phyloP scores from a whole-genome alignment of 495 filamentous ascomycete genomes.

The Talaromyces nanjingensis region DNA sequence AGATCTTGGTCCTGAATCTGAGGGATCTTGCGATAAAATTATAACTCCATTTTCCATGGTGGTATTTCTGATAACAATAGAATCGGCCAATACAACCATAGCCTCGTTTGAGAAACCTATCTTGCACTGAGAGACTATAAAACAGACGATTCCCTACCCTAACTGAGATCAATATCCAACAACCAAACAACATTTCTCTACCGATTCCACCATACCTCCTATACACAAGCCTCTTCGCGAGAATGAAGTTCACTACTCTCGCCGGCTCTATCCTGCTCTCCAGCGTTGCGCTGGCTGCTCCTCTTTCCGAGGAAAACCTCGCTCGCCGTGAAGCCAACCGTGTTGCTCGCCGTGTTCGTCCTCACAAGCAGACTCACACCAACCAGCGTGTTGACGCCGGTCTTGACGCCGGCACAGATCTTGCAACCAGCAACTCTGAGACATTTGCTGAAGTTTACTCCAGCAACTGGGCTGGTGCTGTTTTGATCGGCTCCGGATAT shows the following conservation, averaged over 20 bases:
- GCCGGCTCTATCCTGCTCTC: not conserved
- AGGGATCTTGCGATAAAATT: not conserved
- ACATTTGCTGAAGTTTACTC: conserved; percentile 26
- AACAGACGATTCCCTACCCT: not conserved
- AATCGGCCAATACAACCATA: not conserved
- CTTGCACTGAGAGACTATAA: not conserved
- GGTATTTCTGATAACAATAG: not conserved
- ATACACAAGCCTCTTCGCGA: not conserved
- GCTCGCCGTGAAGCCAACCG: conserved; percentile 1
- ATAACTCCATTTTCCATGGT: too few relatives aligned
- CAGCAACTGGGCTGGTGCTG: conserved; percentile 55
- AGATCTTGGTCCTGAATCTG: not conserved
- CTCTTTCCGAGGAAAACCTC: conserved; percentile 5
- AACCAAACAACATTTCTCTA: not conserved
- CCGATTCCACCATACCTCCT: not conserved
- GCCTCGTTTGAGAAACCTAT: not conserved
- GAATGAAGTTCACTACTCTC: not conserved
- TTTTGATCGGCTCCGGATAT: conserved; percentile 41
- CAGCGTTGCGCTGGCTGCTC: not conserved
- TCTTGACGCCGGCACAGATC: not conserved
- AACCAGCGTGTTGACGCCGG: not conserved
- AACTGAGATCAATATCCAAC: not conserved
- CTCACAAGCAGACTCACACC: not conserved
- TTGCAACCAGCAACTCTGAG: not conserved
- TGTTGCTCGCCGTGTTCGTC: not conserved